Base-by-base conservation (phyloP, 73 alveolate genomes). In the Tetrahymena malaccensis region DNA sequence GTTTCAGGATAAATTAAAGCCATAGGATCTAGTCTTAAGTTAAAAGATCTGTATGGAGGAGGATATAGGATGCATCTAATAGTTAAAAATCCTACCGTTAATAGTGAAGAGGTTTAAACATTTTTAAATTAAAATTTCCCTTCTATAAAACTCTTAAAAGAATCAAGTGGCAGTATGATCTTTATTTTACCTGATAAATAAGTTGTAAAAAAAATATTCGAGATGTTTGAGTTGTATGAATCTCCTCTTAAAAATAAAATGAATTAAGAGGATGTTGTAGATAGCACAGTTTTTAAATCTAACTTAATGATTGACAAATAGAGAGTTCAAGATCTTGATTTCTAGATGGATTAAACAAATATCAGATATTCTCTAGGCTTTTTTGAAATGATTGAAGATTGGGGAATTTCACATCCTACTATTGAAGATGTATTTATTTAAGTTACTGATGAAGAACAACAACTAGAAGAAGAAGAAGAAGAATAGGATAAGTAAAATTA, bases 1-100 rank as follows among this genome's bases (percentile, higher is more conserved):
- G 98, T 97, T 95, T 97, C 97, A 43, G 99, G 99, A 25, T 85
- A 93, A 34, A 96, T 98, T 96, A 95, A 98, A 96, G 98, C 99
- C 85, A 96, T 98, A 16, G 99, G 99, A 33, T 97, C 99, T 43
- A 97, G 97, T 34, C 98, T 98, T 70, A 98, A 98, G 56, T 97
- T 98, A 38, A 98, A 98, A 95, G 95, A 97, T 17, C 85, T 98
- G 25, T 98, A 98, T 97, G 99, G 99, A 50, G 99, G 98, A 25
- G 99, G 99, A 38, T 98, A 97, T 94, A 97, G 97, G 37, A 43
- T 98, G 55, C 96, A 97, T 96, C 84, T 98, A 55, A 96, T 97
- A 93, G 95, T 98, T 19, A 70, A 70, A 70, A n/a, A 70, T 70
- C 89, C 89, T 27, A 1, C 17, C 10, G 37, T 12, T 70, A 70